phyloP scores from a whole-genome alignment of 768 basidiomycete genomes.

The Suillus weaverae region DNA sequence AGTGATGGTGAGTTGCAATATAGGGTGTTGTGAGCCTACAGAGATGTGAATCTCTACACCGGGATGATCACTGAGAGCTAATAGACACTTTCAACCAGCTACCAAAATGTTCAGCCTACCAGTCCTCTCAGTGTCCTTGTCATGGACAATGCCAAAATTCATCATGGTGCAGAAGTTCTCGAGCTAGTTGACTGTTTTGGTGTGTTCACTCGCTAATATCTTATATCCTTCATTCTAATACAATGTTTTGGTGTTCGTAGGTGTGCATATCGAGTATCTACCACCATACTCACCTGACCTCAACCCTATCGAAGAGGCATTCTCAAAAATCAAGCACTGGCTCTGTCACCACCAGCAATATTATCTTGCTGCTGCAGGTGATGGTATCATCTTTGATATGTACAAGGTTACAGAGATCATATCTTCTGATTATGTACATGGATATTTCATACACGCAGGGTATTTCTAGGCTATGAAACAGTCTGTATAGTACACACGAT shows the following conservation, averaged over 20 bases:
- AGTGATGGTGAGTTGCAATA: too few species aligned
- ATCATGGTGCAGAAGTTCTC: constrained; percentile 33
- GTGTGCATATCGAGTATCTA: constrained; percentile 30
- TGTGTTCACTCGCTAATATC: constrained; percentile 8
- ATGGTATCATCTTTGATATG: constrained; percentile 29
- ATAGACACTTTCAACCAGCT: constrained; percentile 20
- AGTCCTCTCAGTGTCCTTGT: constrained; percentile 37
- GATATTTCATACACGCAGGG: constrained; percentile 35
- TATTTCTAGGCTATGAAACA: constrained; percentile 21
- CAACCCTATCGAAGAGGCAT: constrained; percentile 42
- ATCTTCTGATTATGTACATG: constrained; percentile 25
- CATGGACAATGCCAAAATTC: constrained; percentile 41
- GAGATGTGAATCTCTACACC: too few species aligned
- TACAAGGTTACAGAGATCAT: constrained; percentile 27
- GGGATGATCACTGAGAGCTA: constrained; percentile 31
- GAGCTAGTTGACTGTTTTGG: constrained; percentile 18
- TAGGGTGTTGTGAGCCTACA: too few species aligned
- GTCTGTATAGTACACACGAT: not conserved
- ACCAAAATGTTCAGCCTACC: constrained; percentile 34
- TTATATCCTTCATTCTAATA: not conserved
- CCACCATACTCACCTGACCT: constrained; percentile 41
- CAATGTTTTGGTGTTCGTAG: constrained; percentile 13
- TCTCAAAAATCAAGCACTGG: constrained; percentile 35
- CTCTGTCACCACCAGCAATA: constrained; percentile 23
- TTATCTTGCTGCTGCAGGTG: constrained; percentile 6